Percentiles rank a stretch among this genome's conserved stretches.
phyloP scores from a whole-genome alignment of 2,329 filamentous ascomycete genomes.

The Cordyceps pruinosa region DNA sequence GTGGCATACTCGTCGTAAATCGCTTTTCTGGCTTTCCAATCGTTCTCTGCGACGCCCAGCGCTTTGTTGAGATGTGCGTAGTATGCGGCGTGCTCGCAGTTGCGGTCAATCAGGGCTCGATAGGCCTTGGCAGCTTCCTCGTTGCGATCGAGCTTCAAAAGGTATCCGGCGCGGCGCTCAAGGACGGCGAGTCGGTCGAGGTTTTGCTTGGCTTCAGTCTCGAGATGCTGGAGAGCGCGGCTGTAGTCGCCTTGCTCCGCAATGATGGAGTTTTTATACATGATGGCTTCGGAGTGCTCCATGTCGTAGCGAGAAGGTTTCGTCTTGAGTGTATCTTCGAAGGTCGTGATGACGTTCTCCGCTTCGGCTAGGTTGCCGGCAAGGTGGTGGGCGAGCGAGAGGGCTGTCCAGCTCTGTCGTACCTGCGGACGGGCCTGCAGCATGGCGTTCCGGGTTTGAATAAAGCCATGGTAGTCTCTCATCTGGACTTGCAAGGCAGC shows the following conservation, averaged over 20 bases:
- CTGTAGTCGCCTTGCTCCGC: constrained; percentile 80
- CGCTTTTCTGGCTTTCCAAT: constrained; percentile 58
- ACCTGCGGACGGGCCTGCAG: constrained; percentile 73
- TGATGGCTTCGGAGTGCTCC: constrained; percentile 85
- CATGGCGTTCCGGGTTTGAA: constrained; percentile 83
- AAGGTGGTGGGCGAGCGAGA: constrained; percentile 88
- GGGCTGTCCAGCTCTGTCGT: constrained; percentile 94
- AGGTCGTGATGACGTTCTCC: constrained; percentile 84
- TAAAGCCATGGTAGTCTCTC: constrained; percentile 89
- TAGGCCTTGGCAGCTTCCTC: constrained; percentile 80
- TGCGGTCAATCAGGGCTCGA: constrained; percentile 72
- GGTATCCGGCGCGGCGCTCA: constrained; percentile 79
- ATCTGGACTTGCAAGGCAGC: constrained; percentile 93
- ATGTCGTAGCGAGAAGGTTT: constrained; percentile 71
- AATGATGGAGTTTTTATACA: constrained; percentile 96
- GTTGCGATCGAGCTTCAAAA: constrained; percentile 67
- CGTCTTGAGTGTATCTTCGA: constrained; percentile 85
- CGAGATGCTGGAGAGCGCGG: constrained; percentile 78
- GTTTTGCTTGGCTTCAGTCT: constrained; percentile 67
- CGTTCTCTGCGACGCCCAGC: constrained; percentile 52
- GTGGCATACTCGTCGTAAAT: constrained; percentile 71
- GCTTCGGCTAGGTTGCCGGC: constrained; percentile 79
- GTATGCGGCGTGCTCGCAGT: constrained; percentile 80
- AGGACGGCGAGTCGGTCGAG: constrained; percentile 79
- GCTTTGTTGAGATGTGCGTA: constrained; percentile 70